Conservation (phyloP, 2,329 filamentous ascomycete species). For the Hawksworthiomyces lignivorus region DNA sequence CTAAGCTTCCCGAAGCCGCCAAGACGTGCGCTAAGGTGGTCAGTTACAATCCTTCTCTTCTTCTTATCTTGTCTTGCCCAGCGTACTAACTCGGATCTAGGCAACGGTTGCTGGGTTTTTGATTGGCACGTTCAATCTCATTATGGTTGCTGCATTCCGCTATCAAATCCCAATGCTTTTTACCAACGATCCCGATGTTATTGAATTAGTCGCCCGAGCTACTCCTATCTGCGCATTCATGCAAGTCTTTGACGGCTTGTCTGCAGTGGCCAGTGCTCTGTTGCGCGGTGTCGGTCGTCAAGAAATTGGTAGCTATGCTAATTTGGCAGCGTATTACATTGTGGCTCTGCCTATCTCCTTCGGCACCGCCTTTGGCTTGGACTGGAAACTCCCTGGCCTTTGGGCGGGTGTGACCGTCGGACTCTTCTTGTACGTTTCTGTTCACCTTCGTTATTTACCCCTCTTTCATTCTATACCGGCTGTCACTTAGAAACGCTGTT, state of each 20-base stretch:
- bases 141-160: slow-evolving; percentile 59
- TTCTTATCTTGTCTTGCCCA: background rate
- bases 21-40: slow-evolving; percentile 73
- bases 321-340: slow-evolving; percentile 77
- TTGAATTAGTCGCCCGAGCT: slow-evolving; percentile 57
- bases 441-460: background rate
- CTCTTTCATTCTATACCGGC: slow-evolving; percentile 11
- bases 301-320: slow-evolving; percentile 82
- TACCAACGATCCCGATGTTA: slow-evolving; percentile 64
- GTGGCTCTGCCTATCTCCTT: slow-evolving; percentile 82
- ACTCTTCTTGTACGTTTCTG: slow-evolving; percentile 46
- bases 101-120: slow-evolving; percentile 56
- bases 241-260: slow-evolving; percentile 80
- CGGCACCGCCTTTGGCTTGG: slow-evolving; percentile 65
- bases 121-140: slow-evolving; percentile 73
- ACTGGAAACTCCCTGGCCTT: slow-evolving; percentile 70
- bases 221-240: slow-evolving; percentile 80
- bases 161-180: slow-evolving; percentile 71
- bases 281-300: slow-evolving; percentile 83
- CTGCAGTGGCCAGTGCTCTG: slow-evolving; percentile 73
- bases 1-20: slow-evolving; percentile 71
- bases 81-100: slow-evolving; percentile 18
- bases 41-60: slow-evolving; percentile 22
- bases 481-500: too few relatives aligned
- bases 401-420: slow-evolving; percentile 76